Base-by-base conservation (phyloP, 495 filamentous ascomycete genomes). In the Staphylotrichum tortipilum region DNA sequence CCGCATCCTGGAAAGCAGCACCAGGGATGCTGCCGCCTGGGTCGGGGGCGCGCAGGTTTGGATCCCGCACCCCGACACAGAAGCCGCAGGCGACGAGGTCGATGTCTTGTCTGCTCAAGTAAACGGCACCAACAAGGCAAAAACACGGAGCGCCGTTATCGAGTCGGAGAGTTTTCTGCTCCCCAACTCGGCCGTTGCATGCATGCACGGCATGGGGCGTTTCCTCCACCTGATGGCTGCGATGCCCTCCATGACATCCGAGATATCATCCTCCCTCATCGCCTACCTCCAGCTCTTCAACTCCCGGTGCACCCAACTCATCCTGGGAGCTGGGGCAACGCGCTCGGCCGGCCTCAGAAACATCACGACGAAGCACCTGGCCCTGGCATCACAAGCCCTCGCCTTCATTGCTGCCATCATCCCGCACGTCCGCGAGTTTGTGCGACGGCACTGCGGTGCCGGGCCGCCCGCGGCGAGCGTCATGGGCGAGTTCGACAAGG, bases 281-380 rank as follows among this genome's bases (percentile, higher is more conserved):
- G 66, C 69, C 3, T 88, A 88, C 49, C 71, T 95, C 29, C 85
- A 89, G 55, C 72, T 95, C 3, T 97, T 96, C 77, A 96, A 97
- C 66, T 94, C 88, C 7, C 82, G 92, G 6, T 90, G 88, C 34
- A 89, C 82, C 17, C 92, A 99, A 56, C 78, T 97, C 43, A 95
- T 99, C 53, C 82, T 97, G 7, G 94, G 91, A 7, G 94, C 92
- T 9, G 92, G 92, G 2, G 92, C 92, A 2, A 96, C 88, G 2
- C 73, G 79, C 22, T 89, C 82, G n/a, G 94, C 89, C 4, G 92
- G 92, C 1, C 69, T 99, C 9, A 95, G 89, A 61, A 94, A 95
- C 55, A 99, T 99, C 58, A 96, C 88, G 2, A 94, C 92, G 0
- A 92, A 90, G 57, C 90, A 99, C 68, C 80, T 99, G 7, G 91